These are phyloP conservation scores for Candida arabinofermentans DNA, from an alignment of 805 yeast genomes.

Conservation along the genomic window DNA sequence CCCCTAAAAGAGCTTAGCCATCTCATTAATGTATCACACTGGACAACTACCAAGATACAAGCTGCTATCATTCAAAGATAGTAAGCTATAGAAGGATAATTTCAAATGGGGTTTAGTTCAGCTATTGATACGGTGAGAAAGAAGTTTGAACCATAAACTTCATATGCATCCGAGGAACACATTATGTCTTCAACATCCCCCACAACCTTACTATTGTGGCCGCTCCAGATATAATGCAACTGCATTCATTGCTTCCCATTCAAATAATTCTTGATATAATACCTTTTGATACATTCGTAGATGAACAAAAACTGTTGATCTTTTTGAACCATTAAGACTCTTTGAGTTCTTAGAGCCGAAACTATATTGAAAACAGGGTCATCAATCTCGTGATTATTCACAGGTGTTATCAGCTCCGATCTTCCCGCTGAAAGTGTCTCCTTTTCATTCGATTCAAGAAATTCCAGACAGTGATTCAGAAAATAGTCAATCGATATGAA, in stretches of 20 bases:
- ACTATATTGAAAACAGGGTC: conserved; percentile 44
- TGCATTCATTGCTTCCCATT: background rate
- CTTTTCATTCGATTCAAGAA: conserved; percentile 3
- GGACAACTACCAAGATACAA: too few species aligned
- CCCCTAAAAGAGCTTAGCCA: too few species aligned
- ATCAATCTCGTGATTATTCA: conserved; percentile 13
- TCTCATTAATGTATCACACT: too few species aligned
- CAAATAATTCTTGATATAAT: conserved; percentile 14
- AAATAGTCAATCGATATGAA: conserved; percentile 43
- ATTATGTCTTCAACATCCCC: too few species aligned
- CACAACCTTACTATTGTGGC: too few species aligned
- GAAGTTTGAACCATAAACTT: too few species aligned
- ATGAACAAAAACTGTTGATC: conserved; percentile 47
- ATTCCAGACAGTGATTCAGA: conserved; percentile 16
- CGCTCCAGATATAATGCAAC: too few species aligned
- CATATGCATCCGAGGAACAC: too few species aligned
- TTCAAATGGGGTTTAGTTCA: too few species aligned
- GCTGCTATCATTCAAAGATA: too few species aligned
- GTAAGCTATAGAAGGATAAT: too few species aligned
- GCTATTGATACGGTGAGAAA: too few species aligned
- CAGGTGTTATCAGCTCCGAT: conserved; percentile 17
- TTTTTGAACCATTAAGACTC: conserved; percentile 54
- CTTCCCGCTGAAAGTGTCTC: conserved; percentile 7
- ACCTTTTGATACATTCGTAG: conserved; percentile 34
- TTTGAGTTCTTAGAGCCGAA: conserved; percentile 41